phyloP scores from a whole-genome alignment of 148 eudicot species.

The Heliosperma pusillum region DNA sequence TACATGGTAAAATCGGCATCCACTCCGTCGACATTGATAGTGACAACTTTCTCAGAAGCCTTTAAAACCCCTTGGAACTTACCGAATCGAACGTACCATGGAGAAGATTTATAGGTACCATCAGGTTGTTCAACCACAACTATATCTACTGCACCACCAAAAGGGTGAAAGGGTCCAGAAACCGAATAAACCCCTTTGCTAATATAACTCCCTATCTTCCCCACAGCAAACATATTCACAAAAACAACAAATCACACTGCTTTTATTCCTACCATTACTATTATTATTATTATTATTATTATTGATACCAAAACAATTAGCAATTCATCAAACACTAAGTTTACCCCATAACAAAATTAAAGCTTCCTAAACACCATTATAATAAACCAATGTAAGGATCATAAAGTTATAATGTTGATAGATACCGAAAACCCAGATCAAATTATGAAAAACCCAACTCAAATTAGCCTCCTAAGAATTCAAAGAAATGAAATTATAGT shows the following conservation, averaged over 20 bases:
- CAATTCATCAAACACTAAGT: neutral
- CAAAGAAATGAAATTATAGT: neutral
- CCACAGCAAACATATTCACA: slow-evolving; percentile 74
- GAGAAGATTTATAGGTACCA: slow-evolving; percentile 85
- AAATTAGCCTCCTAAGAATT: neutral
- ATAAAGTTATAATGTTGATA: slow-evolving; percentile 4
- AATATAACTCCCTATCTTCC: slow-evolving; percentile 75
- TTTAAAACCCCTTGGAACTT: slow-evolving; percentile 91
- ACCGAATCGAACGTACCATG: slow-evolving; percentile 95
- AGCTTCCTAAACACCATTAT: slow-evolving; percentile 9
- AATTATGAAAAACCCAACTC: slow-evolving; percentile 2
- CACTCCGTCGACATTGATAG: slow-evolving; percentile 65
- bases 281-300: too few species aligned
- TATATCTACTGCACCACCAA: slow-evolving; percentile 95
- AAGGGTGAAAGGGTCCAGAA: slow-evolving; percentile 86
- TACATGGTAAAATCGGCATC: slow-evolving; percentile 76
- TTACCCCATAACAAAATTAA: slow-evolving; percentile 12
- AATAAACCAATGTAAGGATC: too few species aligned
- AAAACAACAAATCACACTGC: slow-evolving; percentile 21
- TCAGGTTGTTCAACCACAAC: slow-evolving; percentile 88
- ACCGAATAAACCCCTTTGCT: slow-evolving; percentile 64
- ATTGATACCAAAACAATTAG: too few species aligned
- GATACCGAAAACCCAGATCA: slow-evolving; percentile 4
- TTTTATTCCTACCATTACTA: too few species aligned
- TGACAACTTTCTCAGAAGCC: slow-evolving; percentile 64